phyloP scores from a whole-genome alignment of 192 early-diverging fungal genomes.

The Podochytrium sp. region DNA sequence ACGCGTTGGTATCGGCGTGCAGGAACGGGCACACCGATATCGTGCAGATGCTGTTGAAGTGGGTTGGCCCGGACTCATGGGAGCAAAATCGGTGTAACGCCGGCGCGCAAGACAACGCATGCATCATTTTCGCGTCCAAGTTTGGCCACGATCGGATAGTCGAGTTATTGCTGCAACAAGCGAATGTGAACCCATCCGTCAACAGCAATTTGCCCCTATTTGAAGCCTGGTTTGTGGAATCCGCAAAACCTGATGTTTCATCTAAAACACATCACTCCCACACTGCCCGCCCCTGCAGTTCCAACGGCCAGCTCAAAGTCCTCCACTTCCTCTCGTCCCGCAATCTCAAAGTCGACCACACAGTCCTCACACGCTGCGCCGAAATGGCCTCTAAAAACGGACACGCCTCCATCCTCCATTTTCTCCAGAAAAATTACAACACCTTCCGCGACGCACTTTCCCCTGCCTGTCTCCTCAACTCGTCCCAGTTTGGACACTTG shows the following conservation, averaged over 20 bases:
- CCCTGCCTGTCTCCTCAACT: not conserved
- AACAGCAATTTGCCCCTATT: slow-evolving; percentile 14
- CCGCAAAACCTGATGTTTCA: too few relatives aligned
- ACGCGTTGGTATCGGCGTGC: slow-evolving; percentile 2
- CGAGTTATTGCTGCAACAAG: not conserved
- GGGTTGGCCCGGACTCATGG: not conserved
- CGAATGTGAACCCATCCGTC: slow-evolving; percentile 15
- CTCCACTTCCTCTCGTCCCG: not conserved
- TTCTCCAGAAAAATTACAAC: slow-evolving; percentile 11
- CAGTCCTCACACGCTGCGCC: not conserved
- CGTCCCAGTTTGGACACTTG: not conserved
- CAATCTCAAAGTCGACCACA: not conserved
- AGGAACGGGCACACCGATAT: slow-evolving; percentile 7
- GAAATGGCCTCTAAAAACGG: slow-evolving; percentile 5
- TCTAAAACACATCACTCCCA: too few relatives aligned
- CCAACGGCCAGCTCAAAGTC: slow-evolving; percentile 12
- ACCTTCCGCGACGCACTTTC: not conserved
- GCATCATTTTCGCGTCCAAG: not conserved
- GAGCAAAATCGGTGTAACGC: not conserved
- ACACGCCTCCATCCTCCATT: not conserved
- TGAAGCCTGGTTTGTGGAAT: slow-evolving; percentile 31
- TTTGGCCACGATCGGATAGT: slow-evolving; percentile 9
- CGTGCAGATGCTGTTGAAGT: slow-evolving; percentile 17
- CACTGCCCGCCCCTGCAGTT: not conserved
- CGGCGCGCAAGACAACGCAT: not conserved